phyloP scores from a whole-genome alignment of 768 basidiomycete genomes.

The Suillus hirtellus region DNA sequence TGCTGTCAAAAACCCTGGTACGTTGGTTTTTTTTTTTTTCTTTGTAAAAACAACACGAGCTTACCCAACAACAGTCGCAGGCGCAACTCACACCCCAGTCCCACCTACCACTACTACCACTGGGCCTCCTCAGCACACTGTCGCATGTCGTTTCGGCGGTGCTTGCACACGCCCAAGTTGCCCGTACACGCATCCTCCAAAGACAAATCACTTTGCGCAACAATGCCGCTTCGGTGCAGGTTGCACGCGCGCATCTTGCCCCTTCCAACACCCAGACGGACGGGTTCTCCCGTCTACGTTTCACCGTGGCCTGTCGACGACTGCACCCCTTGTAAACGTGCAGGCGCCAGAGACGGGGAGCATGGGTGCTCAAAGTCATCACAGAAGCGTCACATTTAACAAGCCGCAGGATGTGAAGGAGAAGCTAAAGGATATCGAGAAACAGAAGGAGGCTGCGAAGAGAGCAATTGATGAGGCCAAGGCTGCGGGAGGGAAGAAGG shows the following conservation, averaged over 20 bases:
- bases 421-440: slow-evolving; percentile 37
- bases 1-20: slow-evolving; percentile 69
- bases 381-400: slow-evolving; percentile 75
- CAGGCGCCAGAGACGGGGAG: slow-evolving; percentile 64
- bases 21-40: slow-evolving; percentile 9
- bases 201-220: slow-evolving; percentile 42
- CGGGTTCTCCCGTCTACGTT: slow-evolving; percentile 78
- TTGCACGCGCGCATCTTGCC: slow-evolving; percentile 84
- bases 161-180: slow-evolving; percentile 71
- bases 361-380: slow-evolving; percentile 62
- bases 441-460: slow-evolving; percentile 64
- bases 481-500: slow-evolving; percentile 62
- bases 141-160: slow-evolving; percentile 68
- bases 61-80: slow-evolving; percentile 26
- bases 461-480: slow-evolving; percentile 68
- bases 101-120: slow-evolving; percentile 30
- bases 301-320: slow-evolving; percentile 71
- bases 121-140: slow-evolving; percentile 22
- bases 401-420: slow-evolving; percentile 45
- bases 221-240: slow-evolving; percentile 82
- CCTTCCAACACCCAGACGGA: slow-evolving; percentile 90
- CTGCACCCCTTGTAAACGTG: slow-evolving; percentile 62
- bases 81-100: slow-evolving; percentile 40
- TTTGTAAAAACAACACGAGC: slow-evolving; percentile 12
- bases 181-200: slow-evolving; percentile 65